Percentiles rank a stretch among this genome's conserved stretches.
Conservation (phyloP, 148 eudicot genomes). For the Cornus kousa region DNA sequence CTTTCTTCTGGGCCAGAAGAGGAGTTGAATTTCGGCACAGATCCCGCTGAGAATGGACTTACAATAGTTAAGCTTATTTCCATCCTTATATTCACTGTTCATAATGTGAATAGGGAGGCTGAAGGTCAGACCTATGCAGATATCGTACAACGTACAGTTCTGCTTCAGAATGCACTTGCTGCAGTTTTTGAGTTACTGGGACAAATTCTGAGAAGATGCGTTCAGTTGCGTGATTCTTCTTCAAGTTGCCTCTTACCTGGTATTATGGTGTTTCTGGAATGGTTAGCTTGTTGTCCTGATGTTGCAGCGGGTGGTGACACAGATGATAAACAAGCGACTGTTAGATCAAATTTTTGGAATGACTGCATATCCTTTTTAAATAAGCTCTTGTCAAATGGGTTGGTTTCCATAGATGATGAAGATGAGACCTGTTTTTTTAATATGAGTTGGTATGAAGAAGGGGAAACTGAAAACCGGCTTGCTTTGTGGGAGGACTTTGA, state of each 20-base stretch:
- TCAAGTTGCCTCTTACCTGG: slow-evolving; percentile 55
- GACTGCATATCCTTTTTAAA: slow-evolving; percentile 42
- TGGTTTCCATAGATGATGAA: slow-evolving; percentile 33
- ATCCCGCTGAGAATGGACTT: slow-evolving; percentile 41
- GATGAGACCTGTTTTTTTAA: slow-evolving; percentile 50
- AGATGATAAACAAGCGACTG: slow-evolving; percentile 31
- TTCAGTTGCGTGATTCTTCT: slow-evolving; percentile 43
- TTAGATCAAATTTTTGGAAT: slow-evolving; percentile 49
- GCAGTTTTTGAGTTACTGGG: slow-evolving; percentile 50
- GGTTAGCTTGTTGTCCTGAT: slow-evolving; percentile 57
- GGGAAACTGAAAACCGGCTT: slow-evolving; percentile 38
- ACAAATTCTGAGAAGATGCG: slow-evolving; percentile 43
- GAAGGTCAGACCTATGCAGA: slow-evolving; percentile 57
- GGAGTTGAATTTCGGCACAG: slow-evolving; percentile 38
- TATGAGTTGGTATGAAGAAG: slow-evolving; percentile 56
- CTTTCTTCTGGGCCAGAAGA: slow-evolving; percentile 55
- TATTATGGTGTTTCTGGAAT: slow-evolving; percentile 55
- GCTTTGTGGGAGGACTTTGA: slow-evolving; percentile 64
- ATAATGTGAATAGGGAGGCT: slow-evolving; percentile 42
- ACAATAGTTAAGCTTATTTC: slow-evolving; percentile 41
- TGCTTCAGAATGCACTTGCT: slow-evolving; percentile 47
- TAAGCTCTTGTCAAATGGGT: slow-evolving; percentile 39
- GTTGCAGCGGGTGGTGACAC: slow-evolving; percentile 34
- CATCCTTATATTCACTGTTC: slow-evolving; percentile 47
- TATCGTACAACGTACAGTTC: slow-evolving; percentile 48